Evolutionary conservation across 202 grass and related monocot genomes (phyloP).

Genomic region (Schoenoplectus triqueter): DNA sequence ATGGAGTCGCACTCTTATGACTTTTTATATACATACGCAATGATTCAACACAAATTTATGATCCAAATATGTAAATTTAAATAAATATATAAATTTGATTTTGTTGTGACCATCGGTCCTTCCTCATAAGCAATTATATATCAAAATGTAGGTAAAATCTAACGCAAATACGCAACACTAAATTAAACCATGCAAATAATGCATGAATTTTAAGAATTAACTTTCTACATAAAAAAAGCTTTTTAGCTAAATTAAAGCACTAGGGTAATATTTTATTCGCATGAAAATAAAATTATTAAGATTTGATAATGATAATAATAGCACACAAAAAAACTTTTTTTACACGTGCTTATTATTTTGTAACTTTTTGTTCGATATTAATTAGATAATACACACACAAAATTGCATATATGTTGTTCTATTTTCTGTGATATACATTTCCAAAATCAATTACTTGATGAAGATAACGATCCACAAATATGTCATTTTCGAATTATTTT

Average conservation of each 20-base stretch:
- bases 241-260: constrained; percentile 11
- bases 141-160: background rate
- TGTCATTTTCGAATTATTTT: background rate
- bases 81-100: background rate
- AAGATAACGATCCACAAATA: background rate
- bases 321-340: background rate
- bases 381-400: background rate
- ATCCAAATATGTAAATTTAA: background rate
- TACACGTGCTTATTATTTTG: background rate
- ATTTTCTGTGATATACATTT: background rate
- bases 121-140: background rate
- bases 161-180: constrained; percentile 12
- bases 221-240: background rate
- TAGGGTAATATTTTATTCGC: background rate
- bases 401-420: background rate
- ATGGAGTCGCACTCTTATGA: background rate
- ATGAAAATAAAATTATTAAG: background rate
- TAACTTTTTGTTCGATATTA: background rate
- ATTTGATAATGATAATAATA: background rate
- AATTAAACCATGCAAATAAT: constrained; percentile 1
- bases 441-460: no score
- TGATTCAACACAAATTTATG: background rate
- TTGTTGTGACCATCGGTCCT: background rate
- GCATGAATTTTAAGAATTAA: background rate
- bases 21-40: background rate